Conservation (phyloP, 2,329 filamentous ascomycete species). For the Apiospora marii region DNA sequence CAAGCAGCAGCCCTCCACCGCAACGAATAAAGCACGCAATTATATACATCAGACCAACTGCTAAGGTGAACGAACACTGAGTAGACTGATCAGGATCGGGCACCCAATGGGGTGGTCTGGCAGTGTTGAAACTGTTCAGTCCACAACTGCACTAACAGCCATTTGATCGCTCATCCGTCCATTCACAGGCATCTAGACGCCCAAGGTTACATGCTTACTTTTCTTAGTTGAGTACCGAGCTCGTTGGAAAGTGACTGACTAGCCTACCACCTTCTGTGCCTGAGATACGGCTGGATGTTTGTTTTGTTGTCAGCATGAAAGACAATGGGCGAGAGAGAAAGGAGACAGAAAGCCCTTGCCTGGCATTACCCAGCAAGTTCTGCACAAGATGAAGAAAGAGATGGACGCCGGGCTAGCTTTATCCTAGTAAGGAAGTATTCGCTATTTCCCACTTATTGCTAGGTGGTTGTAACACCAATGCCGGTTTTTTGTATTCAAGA, state of each 20-base stretch:
- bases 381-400: background rate
- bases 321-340: background rate
- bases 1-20: background rate
- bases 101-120: background rate
- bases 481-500: slow-evolving; percentile 3
- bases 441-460: slow-evolving; percentile 20
- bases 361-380: slow-evolving; percentile 2
- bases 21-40: background rate
- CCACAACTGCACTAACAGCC: background rate
- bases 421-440: slow-evolving; percentile 5
- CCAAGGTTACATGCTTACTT: slow-evolving; percentile 18
- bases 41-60: slow-evolving; percentile 13
- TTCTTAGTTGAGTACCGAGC: background rate
- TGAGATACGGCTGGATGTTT: slow-evolving; percentile 13
- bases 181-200: background rate
- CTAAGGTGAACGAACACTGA: background rate
- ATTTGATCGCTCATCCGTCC: background rate
- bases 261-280: background rate
- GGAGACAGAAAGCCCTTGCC: background rate
- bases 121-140: background rate
- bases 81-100: background rate
- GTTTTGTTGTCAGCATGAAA: background rate
- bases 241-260: background rate
- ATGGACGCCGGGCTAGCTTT: background rate
- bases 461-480: slow-evolving; percentile 14